A percentile compares a stretch with the other conserved stretches of the same genome.
phyloP scores from a whole-genome alignment of 371 early-diverging fungal genomes.

The Haplosporangium sp. region DNA sequence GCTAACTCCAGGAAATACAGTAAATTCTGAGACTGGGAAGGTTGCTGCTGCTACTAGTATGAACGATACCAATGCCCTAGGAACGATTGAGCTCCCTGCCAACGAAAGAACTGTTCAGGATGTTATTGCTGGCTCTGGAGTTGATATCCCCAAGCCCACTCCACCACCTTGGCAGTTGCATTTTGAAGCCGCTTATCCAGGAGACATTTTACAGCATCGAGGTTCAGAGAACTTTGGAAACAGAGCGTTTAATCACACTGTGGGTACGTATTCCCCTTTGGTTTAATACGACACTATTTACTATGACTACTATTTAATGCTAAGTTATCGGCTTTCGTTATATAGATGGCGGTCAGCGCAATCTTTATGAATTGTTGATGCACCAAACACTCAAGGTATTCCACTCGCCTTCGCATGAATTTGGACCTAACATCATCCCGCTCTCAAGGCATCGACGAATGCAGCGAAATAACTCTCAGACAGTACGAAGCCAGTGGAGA shows the following conservation, averaged over 20 bases:
- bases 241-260: conserved; percentile 22
- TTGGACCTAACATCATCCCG: conserved; percentile 31
- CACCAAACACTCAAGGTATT: conserved; percentile 50
- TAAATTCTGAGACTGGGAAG: conserved; percentile 53
- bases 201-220: conserved; percentile 7
- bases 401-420: conserved; percentile 51
- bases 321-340: background rate
- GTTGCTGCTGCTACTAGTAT: conserved; percentile 61
- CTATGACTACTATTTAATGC: too few species aligned
- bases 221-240: conserved; percentile 20
- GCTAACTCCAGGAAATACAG: conserved; percentile 43
- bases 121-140: conserved; percentile 47
- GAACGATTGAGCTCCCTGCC: conserved; percentile 53
- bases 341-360: conserved; percentile 50
- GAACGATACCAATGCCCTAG: conserved; percentile 53
- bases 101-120: conserved; percentile 50
- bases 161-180: conserved; percentile 39
- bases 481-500: conserved; percentile 43
- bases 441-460: conserved; percentile 38
- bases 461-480: conserved; percentile 37
- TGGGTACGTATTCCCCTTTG: conserved; percentile 17
- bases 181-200: conserved; percentile 23
- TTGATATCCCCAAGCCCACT: conserved; percentile 44
- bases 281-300: too few species aligned
- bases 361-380: conserved; percentile 31